A percentile compares a stretch with the other conserved stretches of the same genome.
Conservation (phyloP, 2,329 filamentous ascomycete species). For the Cadophora sp. region DNA sequence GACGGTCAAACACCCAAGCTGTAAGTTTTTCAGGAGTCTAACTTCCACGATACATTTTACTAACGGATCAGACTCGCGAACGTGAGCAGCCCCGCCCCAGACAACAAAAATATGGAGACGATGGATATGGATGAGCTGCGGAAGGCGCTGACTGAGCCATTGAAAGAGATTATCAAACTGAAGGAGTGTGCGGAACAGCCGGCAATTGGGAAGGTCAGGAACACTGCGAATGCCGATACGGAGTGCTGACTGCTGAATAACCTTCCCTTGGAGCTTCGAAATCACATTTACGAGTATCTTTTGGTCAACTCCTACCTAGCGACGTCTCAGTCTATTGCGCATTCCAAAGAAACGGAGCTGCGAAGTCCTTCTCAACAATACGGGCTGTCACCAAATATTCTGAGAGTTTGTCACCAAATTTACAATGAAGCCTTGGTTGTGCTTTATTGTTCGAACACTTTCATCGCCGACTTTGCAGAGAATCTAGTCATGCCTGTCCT, state of each 20-base stretch:
- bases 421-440: background rate
- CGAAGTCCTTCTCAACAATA: background rate
- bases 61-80: no score
- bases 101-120: background rate
- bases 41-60: no score
- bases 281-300: constrained; percentile 9
- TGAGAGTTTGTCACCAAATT: background rate
- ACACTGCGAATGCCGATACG: background rate
- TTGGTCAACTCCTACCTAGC: constrained; percentile 5
- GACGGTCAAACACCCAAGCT: no score
- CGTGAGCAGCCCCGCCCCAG: no score
- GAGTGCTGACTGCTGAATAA: background rate
- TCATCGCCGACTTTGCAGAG: background rate
- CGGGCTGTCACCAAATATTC: background rate
- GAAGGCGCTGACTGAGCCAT: background rate
- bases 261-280: constrained; percentile 7
- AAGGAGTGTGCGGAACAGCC: background rate
- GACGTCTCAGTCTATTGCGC: background rate
- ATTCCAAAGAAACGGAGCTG: background rate
- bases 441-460: background rate
- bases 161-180: background rate
- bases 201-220: background rate
- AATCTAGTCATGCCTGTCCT: background rate
- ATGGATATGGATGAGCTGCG: background rate
- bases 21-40: no score